Conservation (phyloP, 2,329 filamentous ascomycete species). For the Aspergillus latus region DNA sequence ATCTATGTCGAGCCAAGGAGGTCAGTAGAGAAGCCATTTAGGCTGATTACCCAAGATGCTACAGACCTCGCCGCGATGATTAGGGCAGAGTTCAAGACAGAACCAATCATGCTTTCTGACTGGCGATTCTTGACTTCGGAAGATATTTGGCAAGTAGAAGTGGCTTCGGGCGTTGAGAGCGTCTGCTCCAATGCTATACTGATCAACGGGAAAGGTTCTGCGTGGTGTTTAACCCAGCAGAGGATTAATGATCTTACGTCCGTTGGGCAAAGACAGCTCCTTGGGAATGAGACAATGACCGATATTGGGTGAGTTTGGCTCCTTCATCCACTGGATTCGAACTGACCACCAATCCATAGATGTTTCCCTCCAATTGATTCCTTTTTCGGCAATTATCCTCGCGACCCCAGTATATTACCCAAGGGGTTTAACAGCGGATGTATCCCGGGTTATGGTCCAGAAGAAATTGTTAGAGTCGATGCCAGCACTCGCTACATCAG, state of each 20-base stretch:
- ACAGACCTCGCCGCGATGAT: constrained; percentile 45
- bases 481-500: constrained; percentile 36
- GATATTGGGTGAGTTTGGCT: constrained; percentile 27
- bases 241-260: constrained; percentile 37
- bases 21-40: constrained; percentile 29
- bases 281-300: constrained; percentile 28
- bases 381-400: constrained; percentile 19
- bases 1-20: constrained; percentile 48
- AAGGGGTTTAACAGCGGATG: constrained; percentile 27
- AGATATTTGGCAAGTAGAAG: constrained; percentile 37
- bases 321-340: not conserved
- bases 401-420: constrained; percentile 21
- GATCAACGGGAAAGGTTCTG: constrained; percentile 57
- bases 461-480: constrained; percentile 35
- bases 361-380: constrained; percentile 27
- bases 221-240: constrained; percentile 25
- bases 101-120: constrained; percentile 57
- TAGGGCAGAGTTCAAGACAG: constrained; percentile 49
- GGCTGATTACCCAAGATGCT: constrained; percentile 31
- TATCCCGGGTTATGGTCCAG: constrained; percentile 24
- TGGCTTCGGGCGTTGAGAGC: constrained; percentile 39
- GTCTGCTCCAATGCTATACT: constrained; percentile 62
- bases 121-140: constrained; percentile 56
- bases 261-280: constrained; percentile 1
- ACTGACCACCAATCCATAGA: constrained; percentile 13